A percentile compares a stretch with the other conserved stretches of the same genome.
phyloP scores from a whole-genome alignment of 495 filamentous ascomycete species.

The Daldinia childiae region DNA sequence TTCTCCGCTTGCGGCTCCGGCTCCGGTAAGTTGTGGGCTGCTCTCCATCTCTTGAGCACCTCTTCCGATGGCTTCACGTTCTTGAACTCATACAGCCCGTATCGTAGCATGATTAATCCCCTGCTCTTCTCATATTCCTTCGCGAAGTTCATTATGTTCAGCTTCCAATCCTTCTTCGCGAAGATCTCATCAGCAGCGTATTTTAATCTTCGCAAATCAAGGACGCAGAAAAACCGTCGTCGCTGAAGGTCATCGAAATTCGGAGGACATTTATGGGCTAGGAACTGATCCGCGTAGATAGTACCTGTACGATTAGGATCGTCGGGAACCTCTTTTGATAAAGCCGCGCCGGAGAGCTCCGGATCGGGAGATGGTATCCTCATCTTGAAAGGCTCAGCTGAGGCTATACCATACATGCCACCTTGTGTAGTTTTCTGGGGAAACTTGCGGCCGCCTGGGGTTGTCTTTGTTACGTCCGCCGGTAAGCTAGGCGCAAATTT shows the following conservation, averaged over 20 bases:
- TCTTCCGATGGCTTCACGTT: conserved; percentile 59
- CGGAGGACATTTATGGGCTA: conserved; percentile 58
- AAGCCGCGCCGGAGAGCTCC: conserved; percentile 56
- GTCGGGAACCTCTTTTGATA: conserved; percentile 57
- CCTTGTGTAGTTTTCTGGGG: conserved; percentile 41
- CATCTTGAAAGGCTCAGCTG: conserved; percentile 58
- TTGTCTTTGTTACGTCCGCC: conserved; percentile 29
- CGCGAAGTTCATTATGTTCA: conserved; percentile 62
- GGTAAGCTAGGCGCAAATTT: conserved; percentile 53
- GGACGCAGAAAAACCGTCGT: conserved; percentile 63
- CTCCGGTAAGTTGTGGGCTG: conserved; percentile 54
- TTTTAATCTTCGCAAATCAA: conserved; percentile 62
- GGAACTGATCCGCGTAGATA: conserved; percentile 61
- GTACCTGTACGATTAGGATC: conserved; percentile 52
- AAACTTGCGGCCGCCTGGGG: conserved; percentile 41
- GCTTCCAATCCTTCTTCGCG: conserved; percentile 61
- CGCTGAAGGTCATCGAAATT: conserved; percentile 59
- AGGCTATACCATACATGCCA: conserved; percentile 49
- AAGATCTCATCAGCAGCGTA: conserved; percentile 63
- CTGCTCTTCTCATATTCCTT: conserved; percentile 65
- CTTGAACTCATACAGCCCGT: conserved; percentile 63
- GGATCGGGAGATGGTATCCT: conserved; percentile 57
- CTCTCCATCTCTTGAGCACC: conserved; percentile 59
- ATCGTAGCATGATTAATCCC: conserved; percentile 61
- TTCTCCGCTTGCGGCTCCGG: conserved; percentile 50